Percentiles rank a stretch among this genome's conserved stretches.
phyloP scores from a whole-genome alignment of 306 rosid species.

The Biancaea sappan region DNA sequence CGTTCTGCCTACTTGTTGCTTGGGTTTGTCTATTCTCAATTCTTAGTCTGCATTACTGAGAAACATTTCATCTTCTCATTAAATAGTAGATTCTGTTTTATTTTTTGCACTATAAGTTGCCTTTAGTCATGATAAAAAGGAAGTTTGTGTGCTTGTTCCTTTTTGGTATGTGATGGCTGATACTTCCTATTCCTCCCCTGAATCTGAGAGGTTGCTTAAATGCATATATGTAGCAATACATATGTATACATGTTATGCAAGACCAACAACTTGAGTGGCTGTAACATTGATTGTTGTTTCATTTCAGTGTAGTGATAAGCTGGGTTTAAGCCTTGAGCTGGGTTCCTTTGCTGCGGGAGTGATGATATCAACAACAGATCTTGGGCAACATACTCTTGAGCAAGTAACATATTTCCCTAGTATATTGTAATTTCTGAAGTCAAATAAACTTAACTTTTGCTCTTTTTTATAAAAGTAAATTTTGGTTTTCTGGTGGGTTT shows the following conservation, averaged over 20 bases:
- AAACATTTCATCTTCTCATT: constrained; percentile 17
- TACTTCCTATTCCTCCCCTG: constrained; percentile 23
- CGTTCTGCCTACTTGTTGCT: constrained; percentile 96
- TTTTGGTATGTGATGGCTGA: constrained; percentile 14
- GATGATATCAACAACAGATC: constrained; percentile 98
- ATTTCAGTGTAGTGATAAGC: constrained; percentile 97
- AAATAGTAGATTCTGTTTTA: constrained; percentile 21
- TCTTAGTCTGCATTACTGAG: constrained; percentile 30
- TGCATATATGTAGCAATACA: constrained; percentile 9
- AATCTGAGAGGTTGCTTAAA: background rate
- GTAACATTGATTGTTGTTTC: constrained; percentile 39
- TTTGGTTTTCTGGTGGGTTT: constrained; percentile 18
- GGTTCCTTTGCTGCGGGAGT: constrained; percentile 99
- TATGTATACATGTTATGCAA: background rate
- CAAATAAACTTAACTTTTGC: background rate
- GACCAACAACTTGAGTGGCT: constrained; percentile 26
- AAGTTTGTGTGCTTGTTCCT: constrained; percentile 27
- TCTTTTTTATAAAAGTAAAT: background rate
- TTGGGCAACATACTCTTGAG: constrained; percentile 96
- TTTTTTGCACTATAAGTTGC: constrained; percentile 6
- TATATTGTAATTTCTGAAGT: constrained; percentile 29
- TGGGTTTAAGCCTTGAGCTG: constrained; percentile 92
- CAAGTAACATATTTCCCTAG: constrained; percentile 57
- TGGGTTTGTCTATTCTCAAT: constrained; percentile 69
- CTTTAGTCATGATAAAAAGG: constrained; percentile 9